Evolutionary conservation across 768 basidiomycete species (phyloP).

Genomic region (Termitomyces sp.): DNA sequence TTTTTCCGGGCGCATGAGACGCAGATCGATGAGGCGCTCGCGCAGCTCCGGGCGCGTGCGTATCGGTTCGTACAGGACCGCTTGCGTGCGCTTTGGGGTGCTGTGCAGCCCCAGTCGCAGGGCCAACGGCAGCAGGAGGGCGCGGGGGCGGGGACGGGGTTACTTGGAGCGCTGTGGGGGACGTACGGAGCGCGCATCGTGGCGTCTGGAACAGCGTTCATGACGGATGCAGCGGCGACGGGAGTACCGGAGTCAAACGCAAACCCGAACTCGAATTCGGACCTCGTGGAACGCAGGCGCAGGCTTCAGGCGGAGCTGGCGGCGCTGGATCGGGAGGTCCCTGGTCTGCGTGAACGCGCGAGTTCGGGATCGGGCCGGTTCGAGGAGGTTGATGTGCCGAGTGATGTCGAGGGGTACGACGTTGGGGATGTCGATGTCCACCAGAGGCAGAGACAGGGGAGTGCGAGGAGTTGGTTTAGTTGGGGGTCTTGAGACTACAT

Average conservation of each 20-base stretch:
- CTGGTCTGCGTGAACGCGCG: too few species aligned
- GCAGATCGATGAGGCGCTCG: slow-evolving; percentile 80
- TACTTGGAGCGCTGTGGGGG: slow-evolving; percentile 59
- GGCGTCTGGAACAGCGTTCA: slow-evolving; percentile 59
- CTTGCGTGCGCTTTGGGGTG: slow-evolving; percentile 61
- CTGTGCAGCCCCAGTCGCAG: slow-evolving; percentile 25
- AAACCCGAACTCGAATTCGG: slow-evolving; percentile 8
- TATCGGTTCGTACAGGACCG: slow-evolving; percentile 65
- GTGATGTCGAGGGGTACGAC: slow-evolving; percentile 65
- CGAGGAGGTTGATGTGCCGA: slow-evolving; percentile 69
- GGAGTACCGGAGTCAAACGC: too few species aligned
- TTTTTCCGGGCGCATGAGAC: slow-evolving; percentile 78
- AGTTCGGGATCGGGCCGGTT: slow-evolving; percentile 39
- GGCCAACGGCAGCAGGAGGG: slow-evolving; percentile 31
- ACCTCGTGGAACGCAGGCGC: slow-evolving; percentile 39
- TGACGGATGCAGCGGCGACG: slow-evolving; percentile 35
- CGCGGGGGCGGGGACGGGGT: slow-evolving; percentile 28
- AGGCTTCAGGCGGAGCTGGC: slow-evolving; percentile 59
- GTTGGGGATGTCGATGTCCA: slow-evolving; percentile 22
- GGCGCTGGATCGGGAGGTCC: slow-evolving; percentile 16
- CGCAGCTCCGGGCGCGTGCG: slow-evolving; percentile 51
- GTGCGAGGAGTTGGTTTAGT: too few species aligned
- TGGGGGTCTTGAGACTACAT: too few species aligned
- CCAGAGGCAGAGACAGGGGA: slow-evolving; percentile 8
- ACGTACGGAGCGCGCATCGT: slow-evolving; percentile 72